Evolutionary conservation across 2,329 filamentous ascomycete genomes (phyloP).

Genomic region (Kalmusia sp.): DNA sequence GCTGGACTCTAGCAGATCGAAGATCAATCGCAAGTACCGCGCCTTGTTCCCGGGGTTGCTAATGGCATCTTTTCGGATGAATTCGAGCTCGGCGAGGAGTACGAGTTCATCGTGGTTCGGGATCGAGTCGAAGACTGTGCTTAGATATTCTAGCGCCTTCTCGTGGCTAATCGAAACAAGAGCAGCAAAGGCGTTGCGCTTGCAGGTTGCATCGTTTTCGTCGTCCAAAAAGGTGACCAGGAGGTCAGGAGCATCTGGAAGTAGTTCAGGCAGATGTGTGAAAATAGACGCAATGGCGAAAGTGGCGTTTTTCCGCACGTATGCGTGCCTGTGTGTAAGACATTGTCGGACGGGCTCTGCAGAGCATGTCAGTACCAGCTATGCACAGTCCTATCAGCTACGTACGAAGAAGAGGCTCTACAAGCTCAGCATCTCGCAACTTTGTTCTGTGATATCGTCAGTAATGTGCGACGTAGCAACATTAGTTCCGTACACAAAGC

Average conservation of each 20-base stretch:
- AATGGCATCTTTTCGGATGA: conserved; percentile 96
- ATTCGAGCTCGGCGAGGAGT: conserved; percentile 93
- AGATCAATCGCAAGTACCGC: conserved; percentile 90
- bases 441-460: conserved; percentile 67
- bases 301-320: conserved; percentile 97
- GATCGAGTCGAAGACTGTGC: conserved; percentile 88
- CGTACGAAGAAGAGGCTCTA: conserved; percentile 84
- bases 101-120: conserved; percentile 93
- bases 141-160: conserved; percentile 86
- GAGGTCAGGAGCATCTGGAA: conserved; percentile 93
- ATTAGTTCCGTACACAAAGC: conserved; percentile 69
- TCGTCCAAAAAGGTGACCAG: conserved; percentile 87
- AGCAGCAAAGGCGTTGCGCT: conserved; percentile 95
- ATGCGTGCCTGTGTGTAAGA: conserved; percentile 94
- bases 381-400: not conserved
- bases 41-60: conserved; percentile 96
- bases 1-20: conserved; percentile 91
- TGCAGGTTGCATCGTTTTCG: conserved; percentile 94
- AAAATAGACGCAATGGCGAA: conserved; percentile 94
- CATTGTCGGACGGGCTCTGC: conserved; percentile 82
- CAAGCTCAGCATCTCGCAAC: conserved; percentile 91
- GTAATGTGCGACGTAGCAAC: conserved; percentile 3
- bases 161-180: conserved; percentile 91
- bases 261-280: conserved; percentile 86
- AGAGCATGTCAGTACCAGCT: conserved; percentile 16